Percentiles rank a stretch among this genome's conserved stretches.
phyloP scores from a whole-genome alignment of 2,329 filamentous ascomycete genomes.

The Rugonectria rugulosa region DNA sequence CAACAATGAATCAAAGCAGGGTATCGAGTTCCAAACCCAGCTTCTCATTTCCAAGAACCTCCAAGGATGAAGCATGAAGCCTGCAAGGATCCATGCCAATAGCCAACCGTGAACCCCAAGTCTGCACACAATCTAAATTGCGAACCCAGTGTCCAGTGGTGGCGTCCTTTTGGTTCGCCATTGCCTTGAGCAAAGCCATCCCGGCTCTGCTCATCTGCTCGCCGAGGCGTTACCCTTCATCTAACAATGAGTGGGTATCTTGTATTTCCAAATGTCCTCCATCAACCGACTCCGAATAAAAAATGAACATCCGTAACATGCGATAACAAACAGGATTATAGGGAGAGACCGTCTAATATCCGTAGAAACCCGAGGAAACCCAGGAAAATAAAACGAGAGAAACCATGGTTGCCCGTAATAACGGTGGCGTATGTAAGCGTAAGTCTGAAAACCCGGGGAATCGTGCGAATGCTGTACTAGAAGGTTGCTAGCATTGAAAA shows the following conservation, averaged over 20 bases:
- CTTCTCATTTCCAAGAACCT: slow-evolving; percentile 25
- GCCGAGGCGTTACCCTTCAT: slow-evolving; percentile 20
- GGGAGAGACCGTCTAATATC: slow-evolving; percentile 25
- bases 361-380: slow-evolving; percentile 11
- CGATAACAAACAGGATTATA: slow-evolving; percentile 3
- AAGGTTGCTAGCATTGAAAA: slow-evolving; percentile 8
- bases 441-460: slow-evolving; percentile 16
- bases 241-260: slow-evolving; percentile 36
- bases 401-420: slow-evolving; percentile 6
- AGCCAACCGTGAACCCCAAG: slow-evolving; percentile 13
- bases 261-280: slow-evolving; percentile 31
- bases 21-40: slow-evolving; percentile 37
- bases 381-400: slow-evolving; percentile 9
- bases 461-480: slow-evolving; percentile 27
- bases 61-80: slow-evolving; percentile 20
- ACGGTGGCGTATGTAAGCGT: slow-evolving; percentile 9
- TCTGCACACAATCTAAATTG: slow-evolving; percentile 4
- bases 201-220: slow-evolving; percentile 8
- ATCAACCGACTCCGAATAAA: slow-evolving; percentile 19
- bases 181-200: slow-evolving; percentile 1
- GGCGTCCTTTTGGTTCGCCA: slow-evolving; percentile 3
- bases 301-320: slow-evolving; percentile 1
- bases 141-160: slow-evolving; percentile 8
- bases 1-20: slow-evolving; percentile 28
- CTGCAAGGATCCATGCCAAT: slow-evolving; percentile 13